Evolutionary conservation across 1,139 yeast genomes (phyloP), one percentile per base, ranked within the genome.

Genomic region (Geotrichum candidum): DNA sequence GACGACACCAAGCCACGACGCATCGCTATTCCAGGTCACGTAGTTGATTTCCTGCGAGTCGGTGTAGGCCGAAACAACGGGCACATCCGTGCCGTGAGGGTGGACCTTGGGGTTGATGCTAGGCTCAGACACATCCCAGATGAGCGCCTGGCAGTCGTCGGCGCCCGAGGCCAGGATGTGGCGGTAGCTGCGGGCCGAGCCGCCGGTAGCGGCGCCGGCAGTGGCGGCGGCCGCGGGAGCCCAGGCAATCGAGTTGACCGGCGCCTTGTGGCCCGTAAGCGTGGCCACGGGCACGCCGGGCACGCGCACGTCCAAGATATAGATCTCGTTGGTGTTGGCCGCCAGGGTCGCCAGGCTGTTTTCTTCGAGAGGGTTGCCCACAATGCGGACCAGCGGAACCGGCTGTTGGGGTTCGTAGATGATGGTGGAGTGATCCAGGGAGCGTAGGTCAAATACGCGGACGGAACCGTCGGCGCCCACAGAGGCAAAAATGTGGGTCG

Each of bases 381-480:
- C 85, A 15, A 94, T 77, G 64, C 94, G 81, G 53, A 94, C 76
- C 58, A 94, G 77, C 1, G 97, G 96, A 51, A 80, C 79, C 1
- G 84, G 80, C 59, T 77, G 78, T 33, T 72, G 65, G 0, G 87
- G 86, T 70, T 94, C 99, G 73, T 90, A 94, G 33, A 94, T 88
- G 66, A 94, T 94, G 1, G 99, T 94, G 13, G 96, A 89, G 73
- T 92, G 98, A 66, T 95, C 98, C 60, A 94, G 78, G 22, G 95
- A 83, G 64, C 99, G 78, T 65, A 94, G 79, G 72, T 94, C 99
- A 75, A 94, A 94, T 29, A 94, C 88, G 60, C 99, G 80, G 74
- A 92, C 90, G 23, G 96, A 87, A 0, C 99, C 99, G 75, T 94
- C 99, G 62, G 92, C 92, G 1, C 98, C 97, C 59, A 94, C 96